A percentile compares a stretch with the other conserved stretches of the same genome.
These are phyloP conservation scores for Monosporascus ibericus DNA, from an alignment of 2,329 filamentous ascomycete genomes.

Conservation along the genomic window DNA sequence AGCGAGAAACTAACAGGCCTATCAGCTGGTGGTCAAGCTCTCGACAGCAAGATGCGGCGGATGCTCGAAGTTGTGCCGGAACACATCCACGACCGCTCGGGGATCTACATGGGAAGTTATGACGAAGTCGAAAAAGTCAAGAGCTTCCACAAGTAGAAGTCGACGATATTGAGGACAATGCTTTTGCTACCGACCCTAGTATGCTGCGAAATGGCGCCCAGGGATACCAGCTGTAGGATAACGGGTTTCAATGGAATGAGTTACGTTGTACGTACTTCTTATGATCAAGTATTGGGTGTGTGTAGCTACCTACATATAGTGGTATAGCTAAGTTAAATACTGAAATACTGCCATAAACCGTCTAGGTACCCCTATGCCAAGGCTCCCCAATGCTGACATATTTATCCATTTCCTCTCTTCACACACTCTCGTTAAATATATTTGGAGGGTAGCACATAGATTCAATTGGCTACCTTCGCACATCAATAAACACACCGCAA, in stretches of 20 bases:
- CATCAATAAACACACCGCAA: too few species aligned
- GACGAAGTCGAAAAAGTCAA: slow-evolving; percentile 97
- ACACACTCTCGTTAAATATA: too few species aligned
- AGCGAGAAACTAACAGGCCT: slow-evolving; percentile 19
- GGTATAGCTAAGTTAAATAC: too few species aligned
- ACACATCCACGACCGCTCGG: slow-evolving; percentile 89
- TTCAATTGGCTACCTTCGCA: too few species aligned
- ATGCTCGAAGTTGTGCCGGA: slow-evolving; percentile 88
- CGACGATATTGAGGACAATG: not conserved
- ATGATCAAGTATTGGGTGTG: too few species aligned
- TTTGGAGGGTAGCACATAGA: too few species aligned
- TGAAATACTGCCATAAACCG: too few species aligned
- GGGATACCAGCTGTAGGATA: not conserved
- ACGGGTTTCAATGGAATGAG: slow-evolving; percentile 1
- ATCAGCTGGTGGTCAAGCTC: slow-evolving; percentile 80
- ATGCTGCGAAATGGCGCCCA: not conserved
- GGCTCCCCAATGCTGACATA: too few species aligned
- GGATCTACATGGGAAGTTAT: slow-evolving; percentile 92
- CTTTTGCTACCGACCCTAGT: not conserved
- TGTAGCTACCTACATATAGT: too few species aligned
- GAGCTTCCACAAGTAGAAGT: slow-evolving; percentile 57
- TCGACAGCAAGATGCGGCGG: slow-evolving; percentile 84
- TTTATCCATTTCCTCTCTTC: too few species aligned
- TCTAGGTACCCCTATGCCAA: too few species aligned
- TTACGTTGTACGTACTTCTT: not conserved